Evolutionary conservation across 202 grass and related monocot genomes (phyloP), one percentile per base, ranked within the genome.

Genomic region (Musa balbisiana): DNA sequence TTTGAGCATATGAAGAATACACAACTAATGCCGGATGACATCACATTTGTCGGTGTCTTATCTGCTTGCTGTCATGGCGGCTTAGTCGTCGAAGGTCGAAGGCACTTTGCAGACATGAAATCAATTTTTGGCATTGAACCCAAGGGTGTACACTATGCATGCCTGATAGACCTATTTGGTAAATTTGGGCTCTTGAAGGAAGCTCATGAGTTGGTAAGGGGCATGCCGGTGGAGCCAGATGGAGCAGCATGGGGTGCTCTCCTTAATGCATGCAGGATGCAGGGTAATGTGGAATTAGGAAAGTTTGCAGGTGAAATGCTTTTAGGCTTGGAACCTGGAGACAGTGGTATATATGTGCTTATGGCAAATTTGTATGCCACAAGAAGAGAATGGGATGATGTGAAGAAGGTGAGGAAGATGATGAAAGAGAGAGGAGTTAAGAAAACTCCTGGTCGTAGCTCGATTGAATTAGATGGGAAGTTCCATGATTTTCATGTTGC

Each of bases 321-420:
- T 59, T 64, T 79, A 74, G 73, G 51, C 60, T 59, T 89, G 49
- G 66, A 92, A 74, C 82, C 90, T 77, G 71, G 67, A 25, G 87
- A 87, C 67, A 87, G 87, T 85, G 85, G 87, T 85, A 87, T 89
- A 50, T 89, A 92, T 87, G 72, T 84, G 72, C 87, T 89, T 22
- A 82, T 89, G 78, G 81, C 82, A 60, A 83, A 87, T 58, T 81
- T 89, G 80, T 92, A 89, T 82, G 90, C 84, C 77, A 89, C 80
- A 77, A 89, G 80, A 83, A 80, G 63, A 8, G 87, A 87, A 82
- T 87, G 90, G 90, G 83, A 81, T 76, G 74, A 73, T 60, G 87
- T 87, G 52, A 89, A 85, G 72, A 83, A 58, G 62, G 67, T 87
- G 58, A 89, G 90, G 33, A 87, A 25, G 24, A 69, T 76, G 55